phyloP scores from a whole-genome alignment of 305 asterid genomes.

The Salvia sclarea region DNA sequence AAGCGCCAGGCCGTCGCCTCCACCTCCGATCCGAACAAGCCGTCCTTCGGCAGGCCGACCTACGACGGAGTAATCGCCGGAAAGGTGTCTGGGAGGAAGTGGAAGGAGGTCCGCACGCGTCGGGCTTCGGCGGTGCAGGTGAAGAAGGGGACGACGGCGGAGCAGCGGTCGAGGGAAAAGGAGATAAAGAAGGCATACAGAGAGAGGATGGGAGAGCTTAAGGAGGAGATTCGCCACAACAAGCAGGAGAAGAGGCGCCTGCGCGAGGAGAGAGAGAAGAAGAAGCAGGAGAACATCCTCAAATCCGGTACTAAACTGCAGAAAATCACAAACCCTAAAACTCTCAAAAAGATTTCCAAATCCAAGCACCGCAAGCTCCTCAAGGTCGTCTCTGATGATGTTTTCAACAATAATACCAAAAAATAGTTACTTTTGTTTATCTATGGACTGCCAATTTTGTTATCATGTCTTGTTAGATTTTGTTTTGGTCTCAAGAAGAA shows the following conservation, averaged over 20 bases:
- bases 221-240: conserved; percentile 79
- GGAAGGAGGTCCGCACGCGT: conserved; percentile 85
- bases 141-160: conserved; percentile 54
- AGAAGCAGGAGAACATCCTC: conserved; percentile 75
- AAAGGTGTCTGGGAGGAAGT: conserved; percentile 76
- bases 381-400: conserved; percentile 59
- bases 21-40: conserved; percentile 59
- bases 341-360: conserved; percentile 81
- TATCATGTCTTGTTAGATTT: neutral
- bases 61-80: conserved; percentile 91
- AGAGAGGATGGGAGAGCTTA: conserved; percentile 80
- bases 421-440: neutral
- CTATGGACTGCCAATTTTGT: neutral
- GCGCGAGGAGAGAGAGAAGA: conserved; percentile 86
- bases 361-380: conserved; percentile 77
- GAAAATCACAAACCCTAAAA: conserved; percentile 79
- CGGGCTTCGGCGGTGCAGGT: conserved; percentile 73
- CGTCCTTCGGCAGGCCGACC: conserved; percentile 59
- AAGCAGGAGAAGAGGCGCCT: conserved; percentile 75
- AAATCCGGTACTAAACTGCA: conserved; percentile 77
- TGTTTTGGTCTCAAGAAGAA: neutral
- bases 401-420: conserved; percentile 32
- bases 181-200: conserved; percentile 82
- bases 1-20: conserved; percentile 72
- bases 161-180: conserved; percentile 68